Evolutionary conservation across 306 rosid genomes (phyloP), one percentile per base, ranked within the genome.

Genomic region (Trifolium subterraneum): DNA sequence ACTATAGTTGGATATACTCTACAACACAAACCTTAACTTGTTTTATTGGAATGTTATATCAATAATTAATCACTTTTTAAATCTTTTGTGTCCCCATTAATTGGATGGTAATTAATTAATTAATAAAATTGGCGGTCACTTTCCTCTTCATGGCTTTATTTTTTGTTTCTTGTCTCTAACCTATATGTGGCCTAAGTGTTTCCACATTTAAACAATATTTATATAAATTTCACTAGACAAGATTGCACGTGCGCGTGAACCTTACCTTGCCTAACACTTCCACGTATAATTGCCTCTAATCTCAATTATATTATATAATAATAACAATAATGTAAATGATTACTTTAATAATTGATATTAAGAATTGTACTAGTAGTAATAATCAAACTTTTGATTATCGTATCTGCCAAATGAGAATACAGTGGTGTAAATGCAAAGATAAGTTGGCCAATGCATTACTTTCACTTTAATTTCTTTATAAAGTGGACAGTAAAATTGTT

Each of bases 121-220:
- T 50, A 45, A n/a, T 68, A 41, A 27, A 68, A 25, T 73, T 67
- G 36, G 64, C 55, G n/a, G 70, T 45, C 78, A 58, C 70, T 72
- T 55, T 72, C 70, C 5, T 50, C 48, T 50, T 33, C 7, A 33
- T 23, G 67, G 64, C 8, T 51, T 16, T 54, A 12, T 12, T 12
- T 58, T 64, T 48, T 61, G 66, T 78, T 47, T 59, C 48, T 71
- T 73, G 19, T 50, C 54, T 20, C 44, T 41, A 18, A n/a, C n/a
- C 68, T 47, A 27, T 52, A 2, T 18, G 52, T 74, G 52, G 61
- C 29, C 39, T 65, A 62, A 55, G 76, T 80, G 79, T 74, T 68
- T 83, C 74, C 87, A 81, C 77, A 47, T 74, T 62, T 77, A 44
- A 67, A 27, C 25, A 12, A 31, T 60, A 20, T 55, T 74, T 74